Conservation (phyloP, 2,329 filamentous ascomycete species). For the Aspergillus niger region DNA sequence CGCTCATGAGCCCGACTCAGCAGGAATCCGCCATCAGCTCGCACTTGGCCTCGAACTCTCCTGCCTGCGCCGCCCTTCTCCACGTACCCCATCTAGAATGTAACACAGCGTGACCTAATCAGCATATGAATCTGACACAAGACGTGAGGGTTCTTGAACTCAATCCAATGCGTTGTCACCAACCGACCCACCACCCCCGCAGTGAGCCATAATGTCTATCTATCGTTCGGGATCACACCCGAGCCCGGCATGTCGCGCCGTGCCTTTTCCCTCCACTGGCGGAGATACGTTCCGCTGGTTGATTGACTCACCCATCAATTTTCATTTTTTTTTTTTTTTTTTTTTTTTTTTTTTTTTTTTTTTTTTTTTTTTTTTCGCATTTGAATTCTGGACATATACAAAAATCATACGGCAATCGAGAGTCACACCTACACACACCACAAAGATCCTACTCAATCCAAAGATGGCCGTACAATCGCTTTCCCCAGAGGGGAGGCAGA, state of each 20-base stretch:
- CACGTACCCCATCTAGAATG: not conserved
- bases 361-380: not conserved
- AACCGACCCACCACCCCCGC: not conserved
- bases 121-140: not conserved
- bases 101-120: not conserved
- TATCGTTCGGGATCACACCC: slow-evolving; percentile 1
- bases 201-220: not conserved
- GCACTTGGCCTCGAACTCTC: too few species aligned
- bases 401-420: not conserved
- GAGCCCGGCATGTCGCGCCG: not conserved
- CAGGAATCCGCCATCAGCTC: too few species aligned
- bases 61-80: not conserved
- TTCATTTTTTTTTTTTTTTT: not conserved
- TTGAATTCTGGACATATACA: not conserved
- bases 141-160: not conserved
- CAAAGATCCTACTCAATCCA: not conserved
- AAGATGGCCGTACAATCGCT: slow-evolving; percentile 9
- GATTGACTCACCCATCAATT: not conserved
- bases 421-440: not conserved
- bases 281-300: not conserved
- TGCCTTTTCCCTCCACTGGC: not conserved
- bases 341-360: not conserved
- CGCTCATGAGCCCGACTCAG: too few species aligned
- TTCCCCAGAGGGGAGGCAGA: not conserved
- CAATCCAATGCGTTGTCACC: not conserved